Conservation (phyloP, 202 grass and related monocot species). For the Dendrocalamus latiflorus region DNA sequence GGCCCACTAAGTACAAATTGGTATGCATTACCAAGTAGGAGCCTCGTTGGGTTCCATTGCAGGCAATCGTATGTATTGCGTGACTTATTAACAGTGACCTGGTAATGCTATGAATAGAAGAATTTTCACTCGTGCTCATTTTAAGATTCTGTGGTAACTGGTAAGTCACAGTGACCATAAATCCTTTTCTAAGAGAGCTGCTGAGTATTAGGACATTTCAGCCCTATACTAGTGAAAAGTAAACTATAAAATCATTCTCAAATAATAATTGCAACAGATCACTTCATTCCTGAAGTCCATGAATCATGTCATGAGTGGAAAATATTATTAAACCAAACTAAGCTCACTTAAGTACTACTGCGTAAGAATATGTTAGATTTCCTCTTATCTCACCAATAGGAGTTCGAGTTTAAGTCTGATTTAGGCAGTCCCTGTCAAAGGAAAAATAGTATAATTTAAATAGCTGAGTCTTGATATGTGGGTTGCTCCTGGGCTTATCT, state of each 20-base stretch:
- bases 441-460: background rate
- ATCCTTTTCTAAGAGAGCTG: background rate
- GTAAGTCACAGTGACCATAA: background rate
- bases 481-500: background rate
- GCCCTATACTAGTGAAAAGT: background rate
- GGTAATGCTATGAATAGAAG: background rate
- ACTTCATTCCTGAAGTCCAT: background rate
- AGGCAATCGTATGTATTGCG: background rate
- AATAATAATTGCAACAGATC: background rate
- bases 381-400: background rate
- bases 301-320: background rate
- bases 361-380: constrained; percentile 1
- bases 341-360: background rate
- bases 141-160: background rate
- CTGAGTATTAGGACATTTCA: background rate
- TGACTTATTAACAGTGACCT: background rate
- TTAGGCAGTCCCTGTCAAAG: background rate
- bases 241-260: background rate
- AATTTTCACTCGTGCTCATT: background rate
- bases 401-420: background rate
- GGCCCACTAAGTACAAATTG: too few species aligned
- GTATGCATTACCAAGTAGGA: background rate
- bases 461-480: background rate
- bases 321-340: background rate
- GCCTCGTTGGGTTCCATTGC: background rate